Conservation (phyloP, 129 eudicot species). For the Ambrosia artemisiifolia region DNA sequence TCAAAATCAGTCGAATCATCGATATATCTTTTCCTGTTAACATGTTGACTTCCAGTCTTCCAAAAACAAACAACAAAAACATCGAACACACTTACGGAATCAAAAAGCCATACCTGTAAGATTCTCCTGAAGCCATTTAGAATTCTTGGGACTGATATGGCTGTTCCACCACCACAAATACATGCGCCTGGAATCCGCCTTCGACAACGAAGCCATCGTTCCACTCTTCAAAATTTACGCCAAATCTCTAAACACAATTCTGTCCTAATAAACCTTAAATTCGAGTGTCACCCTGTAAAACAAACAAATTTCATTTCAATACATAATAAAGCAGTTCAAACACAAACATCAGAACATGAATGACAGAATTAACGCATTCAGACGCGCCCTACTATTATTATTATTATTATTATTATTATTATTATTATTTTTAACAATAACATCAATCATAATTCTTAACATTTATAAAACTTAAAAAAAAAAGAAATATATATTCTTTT, state of each 20-base stretch:
- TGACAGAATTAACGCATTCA: too few species aligned
- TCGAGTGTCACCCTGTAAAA: slow-evolving; percentile 25
- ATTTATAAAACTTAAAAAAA: neutral
- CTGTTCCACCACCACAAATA: slow-evolving; percentile 99
- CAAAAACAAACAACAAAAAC: neutral
- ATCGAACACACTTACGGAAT: neutral
- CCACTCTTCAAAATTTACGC: slow-evolving; percentile 12
- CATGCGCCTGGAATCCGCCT: slow-evolving; percentile 53
- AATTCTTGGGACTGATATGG: slow-evolving; percentile 93
- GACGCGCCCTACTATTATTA: too few species aligned
- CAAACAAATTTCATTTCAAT: slow-evolving; percentile 11
- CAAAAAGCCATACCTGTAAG: slow-evolving; percentile 60
- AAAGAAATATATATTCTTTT: too few species aligned
- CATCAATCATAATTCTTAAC: too few species aligned
- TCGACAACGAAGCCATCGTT: slow-evolving; percentile 59
- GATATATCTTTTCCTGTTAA: neutral
- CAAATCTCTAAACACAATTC: slow-evolving; percentile 1
- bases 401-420: too few species aligned
- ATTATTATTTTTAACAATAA: too few species aligned
- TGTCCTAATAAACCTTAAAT: slow-evolving; percentile 5
- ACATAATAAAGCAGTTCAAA: slow-evolving; percentile 2
- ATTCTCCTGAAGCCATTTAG: slow-evolving; percentile 96
- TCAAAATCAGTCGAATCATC: neutral
- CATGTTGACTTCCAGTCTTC: slow-evolving; percentile 8
- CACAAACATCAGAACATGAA: neutral